Evolutionary conservation across 345 rosid genomes (phyloP).

Genomic region (Physaria fendleri): DNA sequence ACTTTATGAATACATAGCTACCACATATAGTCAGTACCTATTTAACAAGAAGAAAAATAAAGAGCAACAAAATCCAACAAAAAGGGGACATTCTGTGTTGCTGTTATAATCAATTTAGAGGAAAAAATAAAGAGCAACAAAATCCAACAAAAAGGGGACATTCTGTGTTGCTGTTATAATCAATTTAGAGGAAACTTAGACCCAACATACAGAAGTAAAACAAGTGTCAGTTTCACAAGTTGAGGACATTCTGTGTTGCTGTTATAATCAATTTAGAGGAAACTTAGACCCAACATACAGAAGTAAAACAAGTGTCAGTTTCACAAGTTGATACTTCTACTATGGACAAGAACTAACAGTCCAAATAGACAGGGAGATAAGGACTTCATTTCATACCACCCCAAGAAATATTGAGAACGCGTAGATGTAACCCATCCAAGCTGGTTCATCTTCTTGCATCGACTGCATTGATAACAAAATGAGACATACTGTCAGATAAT

Average conservation of each 20-base stretch:
- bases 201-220: not conserved
- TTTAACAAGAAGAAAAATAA: not conserved
- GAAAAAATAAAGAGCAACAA: not conserved
- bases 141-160: not conserved
- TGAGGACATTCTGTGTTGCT: not conserved
- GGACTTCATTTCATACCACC: slow-evolving; percentile 25
- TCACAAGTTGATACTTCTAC: not conserved
- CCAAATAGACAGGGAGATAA: not conserved
- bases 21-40: not conserved
- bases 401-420: slow-evolving; percentile 32
- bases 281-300: not conserved
- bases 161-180: not conserved
- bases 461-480: slow-evolving; percentile 54
- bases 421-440: slow-evolving; percentile 80
- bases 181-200: not conserved
- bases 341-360: not conserved
- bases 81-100: not conserved
- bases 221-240: not conserved
- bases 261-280: not conserved
- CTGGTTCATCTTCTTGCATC: slow-evolving; percentile 92
- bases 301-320: not conserved
- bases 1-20: not conserved
- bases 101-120: not conserved
- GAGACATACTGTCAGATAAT: slow-evolving; percentile 13
- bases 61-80: not conserved